A percentile compares a stretch with the other conserved stretches of the same genome.
Evolutionary conservation across 345 rosid species (phyloP).

Genomic region (Camelina sativa): DNA sequence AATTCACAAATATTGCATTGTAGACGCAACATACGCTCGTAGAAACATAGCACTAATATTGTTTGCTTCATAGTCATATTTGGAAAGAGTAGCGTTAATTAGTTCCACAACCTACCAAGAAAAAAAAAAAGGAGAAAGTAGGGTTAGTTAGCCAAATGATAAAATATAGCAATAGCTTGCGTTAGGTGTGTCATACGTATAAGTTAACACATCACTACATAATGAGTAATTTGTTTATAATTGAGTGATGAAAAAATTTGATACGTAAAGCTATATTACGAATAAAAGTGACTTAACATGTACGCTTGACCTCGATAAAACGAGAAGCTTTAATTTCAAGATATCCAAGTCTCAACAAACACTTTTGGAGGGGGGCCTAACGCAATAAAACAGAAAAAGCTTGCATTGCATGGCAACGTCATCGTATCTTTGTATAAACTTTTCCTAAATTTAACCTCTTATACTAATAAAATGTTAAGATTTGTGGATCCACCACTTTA

Average conservation of each 20-base stretch:
- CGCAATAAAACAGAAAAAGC: constrained; percentile 24
- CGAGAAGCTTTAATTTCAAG: constrained; percentile 43
- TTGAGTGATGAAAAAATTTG: neutral
- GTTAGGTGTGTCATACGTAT: constrained; percentile 15
- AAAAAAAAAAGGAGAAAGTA: neutral
- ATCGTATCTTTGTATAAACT: constrained; percentile 21
- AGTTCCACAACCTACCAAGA: neutral
- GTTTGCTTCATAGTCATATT: neutral
- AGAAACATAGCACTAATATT: neutral
- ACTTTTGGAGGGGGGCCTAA: constrained; percentile 33
- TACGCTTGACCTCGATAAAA: constrained; percentile 38
- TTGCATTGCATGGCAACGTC: constrained; percentile 39
- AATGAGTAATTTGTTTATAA: neutral
- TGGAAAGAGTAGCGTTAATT: neutral
- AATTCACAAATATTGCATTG: neutral
- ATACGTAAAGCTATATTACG: constrained; percentile 4
- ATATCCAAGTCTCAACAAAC: constrained; percentile 33
- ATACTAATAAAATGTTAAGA: neutral
- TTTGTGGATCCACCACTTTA: constrained; percentile 30
- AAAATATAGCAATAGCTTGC: neutral
- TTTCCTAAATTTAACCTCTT: neutral
- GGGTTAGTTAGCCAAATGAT: constrained; percentile 12
- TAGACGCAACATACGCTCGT: neutral
- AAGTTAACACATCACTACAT: neutral
- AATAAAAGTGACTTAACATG: constrained; percentile 34